Evolutionary conservation across 1,284 basidiomycete species (phyloP), one percentile per base, ranked within the genome.

Genomic region (Porodaedalea pini): DNA sequence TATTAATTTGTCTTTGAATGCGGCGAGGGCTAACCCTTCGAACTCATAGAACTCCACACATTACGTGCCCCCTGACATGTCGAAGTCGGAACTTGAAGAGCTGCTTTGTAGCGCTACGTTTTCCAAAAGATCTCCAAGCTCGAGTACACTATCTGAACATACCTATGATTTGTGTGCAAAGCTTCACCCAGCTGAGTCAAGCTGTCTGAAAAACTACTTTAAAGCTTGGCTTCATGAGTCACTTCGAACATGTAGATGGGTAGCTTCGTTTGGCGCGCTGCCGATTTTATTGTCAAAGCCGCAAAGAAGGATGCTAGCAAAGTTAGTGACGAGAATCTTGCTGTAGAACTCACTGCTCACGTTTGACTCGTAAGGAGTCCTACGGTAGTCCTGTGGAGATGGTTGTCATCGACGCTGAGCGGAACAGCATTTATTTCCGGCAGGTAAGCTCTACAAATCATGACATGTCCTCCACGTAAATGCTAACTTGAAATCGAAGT

Each of bases 381-480:
- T 21, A 2, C 51, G 13, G 17, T 13, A 10, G 54, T 51, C 7
- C 37, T 62, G 4, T 37, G 40, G 36, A 39, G 36, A 21, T 62
- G 61, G 61, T 19, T 60, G 29, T 19, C 57, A 17, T 56, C 61
- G 11, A 54, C 61, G 39, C 17, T 47, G 19, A 43, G 51, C 29
- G 61, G 61, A 4, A 62, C 61, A 1, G 58, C 55, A 19, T 62
- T 62, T 19, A 27, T 62, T 15, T 55, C 57, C 17, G 61, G 58
- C 13, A 51, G 54, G 61, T 60, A 47, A 40, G 17, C 25, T 13
- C n/a, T n/a, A n/a, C n/a, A 15, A 17, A 47, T 7, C 25, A 41
- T 10, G 5, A 10, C 6, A 2, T 39, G 3, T 13, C 13, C 32
- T 21, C 23, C 43, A 31, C 19, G 13, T 45, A 27, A 15, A 47